Percentiles rank a stretch among this genome's conserved stretches.
Evolutionary conservation across 2,329 filamentous ascomycete species (phyloP).

Genomic region (Pestalotiopsis fici): DNA sequence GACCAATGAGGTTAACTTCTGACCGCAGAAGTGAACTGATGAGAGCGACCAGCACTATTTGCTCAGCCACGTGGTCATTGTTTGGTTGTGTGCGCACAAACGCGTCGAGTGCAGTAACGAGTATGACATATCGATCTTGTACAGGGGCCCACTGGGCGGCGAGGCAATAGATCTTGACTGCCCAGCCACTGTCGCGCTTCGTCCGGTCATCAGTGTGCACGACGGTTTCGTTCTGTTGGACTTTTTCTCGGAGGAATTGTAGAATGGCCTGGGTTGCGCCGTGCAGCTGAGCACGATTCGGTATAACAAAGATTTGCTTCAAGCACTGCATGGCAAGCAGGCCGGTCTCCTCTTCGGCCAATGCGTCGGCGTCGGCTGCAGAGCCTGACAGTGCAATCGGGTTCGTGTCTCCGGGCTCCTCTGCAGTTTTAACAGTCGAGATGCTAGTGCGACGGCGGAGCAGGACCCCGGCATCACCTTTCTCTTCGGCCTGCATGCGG

Average conservation of each 20-base stretch:
- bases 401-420: slow-evolving; percentile 64
- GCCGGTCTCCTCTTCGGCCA: slow-evolving; percentile 87
- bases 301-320: slow-evolving; percentile 80
- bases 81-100: slow-evolving; percentile 68
- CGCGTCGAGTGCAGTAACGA: slow-evolving; percentile 79
- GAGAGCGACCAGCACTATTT: slow-evolving; percentile 75
- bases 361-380: slow-evolving; percentile 82
- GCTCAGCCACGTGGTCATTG: slow-evolving; percentile 71
- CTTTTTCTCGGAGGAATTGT: slow-evolving; percentile 68
- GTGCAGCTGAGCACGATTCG: slow-evolving; percentile 81
- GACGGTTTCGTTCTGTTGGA: slow-evolving; percentile 51
- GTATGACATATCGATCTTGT: slow-evolving; percentile 89
- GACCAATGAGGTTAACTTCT: slow-evolving; percentile 87
- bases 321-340: slow-evolving; percentile 83
- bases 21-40: slow-evolving; percentile 83
- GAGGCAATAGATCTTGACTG: slow-evolving; percentile 77
- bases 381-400: slow-evolving; percentile 76
- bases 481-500: slow-evolving; percentile 69
- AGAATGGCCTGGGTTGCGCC: slow-evolving; percentile 74
- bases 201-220: slow-evolving; percentile 49
- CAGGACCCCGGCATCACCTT: slow-evolving; percentile 64
- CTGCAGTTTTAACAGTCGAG: slow-evolving; percentile 73
- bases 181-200: slow-evolving; percentile 67
- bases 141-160: slow-evolving; percentile 88
- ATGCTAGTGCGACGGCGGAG: slow-evolving; percentile 74